A percentile compares a stretch with the other conserved stretches of the same genome.
Conservation (phyloP, 805 yeast genomes). For the Metschnikowia borealis region DNA sequence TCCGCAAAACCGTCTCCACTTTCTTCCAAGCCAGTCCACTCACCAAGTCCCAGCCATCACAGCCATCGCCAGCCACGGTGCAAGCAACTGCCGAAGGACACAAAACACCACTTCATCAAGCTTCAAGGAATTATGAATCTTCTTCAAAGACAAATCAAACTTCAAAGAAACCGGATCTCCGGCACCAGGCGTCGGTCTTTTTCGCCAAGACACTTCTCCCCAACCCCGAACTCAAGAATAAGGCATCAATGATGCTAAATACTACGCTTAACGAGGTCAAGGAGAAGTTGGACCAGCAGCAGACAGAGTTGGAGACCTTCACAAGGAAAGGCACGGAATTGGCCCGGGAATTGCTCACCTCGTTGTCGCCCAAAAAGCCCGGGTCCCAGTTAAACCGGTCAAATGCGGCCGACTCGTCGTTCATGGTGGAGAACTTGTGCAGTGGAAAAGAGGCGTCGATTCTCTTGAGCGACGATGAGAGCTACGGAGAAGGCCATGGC, state of each 20-base stretch:
- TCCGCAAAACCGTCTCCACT: constrained; percentile 2
- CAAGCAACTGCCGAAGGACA: too few species aligned
- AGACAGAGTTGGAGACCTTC: constrained; percentile 22
- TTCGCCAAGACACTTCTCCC: constrained; percentile 3
- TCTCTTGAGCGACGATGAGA: constrained; percentile 15
- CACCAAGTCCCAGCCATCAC: too few species aligned
- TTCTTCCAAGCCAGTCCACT: neutral
- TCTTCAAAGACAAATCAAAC: neutral
- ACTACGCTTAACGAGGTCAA: constrained; percentile 16
- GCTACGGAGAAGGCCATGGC: neutral
- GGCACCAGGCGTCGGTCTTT: constrained; percentile 1
- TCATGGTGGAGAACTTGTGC: constrained; percentile 22
- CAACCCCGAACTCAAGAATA: constrained; percentile 14
- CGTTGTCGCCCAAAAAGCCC: constrained; percentile 24
- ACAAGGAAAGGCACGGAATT: constrained; percentile 25
- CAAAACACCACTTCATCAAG: too few species aligned
- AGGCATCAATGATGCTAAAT: constrained; percentile 22
- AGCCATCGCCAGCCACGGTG: too few species aligned
- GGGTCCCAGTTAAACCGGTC: too few species aligned
- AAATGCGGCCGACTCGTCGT: constrained; percentile 23
- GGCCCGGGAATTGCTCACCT: constrained; percentile 23
- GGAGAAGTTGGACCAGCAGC: constrained; percentile 19
- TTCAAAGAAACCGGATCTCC: neutral
- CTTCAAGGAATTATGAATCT: too few species aligned
- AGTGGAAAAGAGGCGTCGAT: constrained; percentile 9